Evolutionary conservation across 2,329 filamentous ascomycete species (phyloP), one percentile per base, ranked within the genome.

Genomic region (Akanthomyces muscarius): DNA sequence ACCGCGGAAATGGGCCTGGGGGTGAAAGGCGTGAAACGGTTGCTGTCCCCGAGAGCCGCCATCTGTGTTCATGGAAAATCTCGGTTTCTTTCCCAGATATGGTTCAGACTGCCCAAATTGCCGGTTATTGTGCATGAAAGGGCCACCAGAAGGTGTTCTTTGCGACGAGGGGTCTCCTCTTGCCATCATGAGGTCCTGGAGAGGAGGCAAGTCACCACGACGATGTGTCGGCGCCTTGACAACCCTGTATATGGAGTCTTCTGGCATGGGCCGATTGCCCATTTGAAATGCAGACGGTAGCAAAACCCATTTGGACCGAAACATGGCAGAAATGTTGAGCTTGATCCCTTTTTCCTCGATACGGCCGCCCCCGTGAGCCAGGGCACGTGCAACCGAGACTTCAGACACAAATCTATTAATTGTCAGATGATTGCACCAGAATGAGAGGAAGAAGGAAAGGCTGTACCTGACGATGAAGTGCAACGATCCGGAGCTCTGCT

Each of bases 231-330:
- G 30, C 30, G 13, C 42, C 60, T 56, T 62, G 21, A 50, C n/a
- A 3, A 62, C 60, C 30, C 33, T 14, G 44, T 62, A 55, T 4
- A 56, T 50, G 21, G 42, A 42, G 2, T 62, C 60, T 16, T 28
- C 51, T 5, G 51, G 18, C 33, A 33, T 21, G 5, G 10, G 58
- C 13, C 65, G 64, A 3, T 64, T 52, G n/a, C 41, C 52, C 18
- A 41, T 21, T n/a, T 55, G 18, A 18, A 44, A 36, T 53, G 45
- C 56, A 45, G 58, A 67, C 11, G 64, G 48, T 30, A 14, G 18
- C 11, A 61, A 59, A 30, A 68, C 62, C 74, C 74, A 76, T 63
- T 74, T 76, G 2, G 73, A 75, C 30, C 72, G 67, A 53, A 71
- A 50, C 6, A 69, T 66, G 4, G 74, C 70, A 5, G 64, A 64